Evolutionary conservation across 768 basidiomycete species (phyloP).

Genomic region (Pleurotus eryngii): DNA sequence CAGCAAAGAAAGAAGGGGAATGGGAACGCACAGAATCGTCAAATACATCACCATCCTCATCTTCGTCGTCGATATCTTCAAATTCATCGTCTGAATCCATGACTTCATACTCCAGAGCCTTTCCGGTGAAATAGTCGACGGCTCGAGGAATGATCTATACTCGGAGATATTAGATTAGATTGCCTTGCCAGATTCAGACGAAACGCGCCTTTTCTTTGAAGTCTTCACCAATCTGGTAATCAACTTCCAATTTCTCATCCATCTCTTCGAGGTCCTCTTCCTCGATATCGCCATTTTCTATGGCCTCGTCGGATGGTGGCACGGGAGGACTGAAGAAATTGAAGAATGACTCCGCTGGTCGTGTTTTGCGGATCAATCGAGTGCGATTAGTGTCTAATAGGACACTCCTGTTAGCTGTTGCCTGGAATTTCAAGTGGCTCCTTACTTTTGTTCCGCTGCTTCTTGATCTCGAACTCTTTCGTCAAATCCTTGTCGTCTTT

Average conservation of each 20-base stretch:
- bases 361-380: slow-evolving; percentile 80
- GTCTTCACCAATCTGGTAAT: slow-evolving; percentile 98
- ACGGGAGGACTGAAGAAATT: slow-evolving; percentile 91
- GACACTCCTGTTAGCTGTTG: neutral
- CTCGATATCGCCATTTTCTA: slow-evolving; percentile 72
- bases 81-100: slow-evolving; percentile 52
- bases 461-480: slow-evolving; percentile 97
- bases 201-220: slow-evolving; percentile 86
- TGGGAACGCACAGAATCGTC: slow-evolving; percentile 51
- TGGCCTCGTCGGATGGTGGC: slow-evolving; percentile 63
- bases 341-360: slow-evolving; percentile 95
- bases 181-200: neutral
- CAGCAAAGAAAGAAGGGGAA: slow-evolving; percentile 8
- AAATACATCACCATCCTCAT: slow-evolving; percentile 55
- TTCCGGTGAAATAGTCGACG: slow-evolving; percentile 96
- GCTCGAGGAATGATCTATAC: slow-evolving; percentile 88
- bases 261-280: slow-evolving; percentile 87
- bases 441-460: slow-evolving; percentile 97
- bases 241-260: slow-evolving; percentile 91
- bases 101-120: slow-evolving; percentile 82
- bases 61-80: slow-evolving; percentile 57
- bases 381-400: slow-evolving; percentile 76
- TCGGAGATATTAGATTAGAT: neutral
- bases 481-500: slow-evolving; percentile 98
- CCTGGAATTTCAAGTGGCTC: slow-evolving; percentile 2